Base-by-base conservation (phyloP, 768 basidiomycete species). In the Lactifluus piperatus region DNA sequence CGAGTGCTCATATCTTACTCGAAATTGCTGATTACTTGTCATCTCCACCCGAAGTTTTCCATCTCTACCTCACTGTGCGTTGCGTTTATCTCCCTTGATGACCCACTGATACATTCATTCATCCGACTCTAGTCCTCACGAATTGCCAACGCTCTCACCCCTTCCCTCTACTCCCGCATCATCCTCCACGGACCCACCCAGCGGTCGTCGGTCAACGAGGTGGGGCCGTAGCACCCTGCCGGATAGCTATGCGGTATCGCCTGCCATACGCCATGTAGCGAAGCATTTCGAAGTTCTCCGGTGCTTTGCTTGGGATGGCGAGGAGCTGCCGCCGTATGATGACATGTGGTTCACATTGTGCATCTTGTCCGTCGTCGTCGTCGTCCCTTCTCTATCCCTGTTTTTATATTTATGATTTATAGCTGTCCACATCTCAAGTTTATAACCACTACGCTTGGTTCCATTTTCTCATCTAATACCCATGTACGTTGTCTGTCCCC, bases 121-220 rank as follows among this genome's bases (percentile, higher is more conserved):
- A n/a, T n/a, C n/a, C n/a, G n/a, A n/a, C n/a, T n/a, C n/a, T 90
- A 88, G 87, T 86, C 76, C n/a, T 77, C 72, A 46, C 66, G 73
- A 53, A 72, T 84, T 50, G 83, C 81, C 64, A 63, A 71, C 0
- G 74, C 76, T 51, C 73, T 83, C 34, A 79, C 80, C 18, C 74
- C 85, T 0, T 72, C 79, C 0, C 77, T 91, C 20, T 91, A 91
- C 62, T 73, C 75, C 46, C 72, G 72, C 4, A 81, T 90, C 51
- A 71, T 74, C 26, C 74, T 90, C 46, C 73, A 75, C 57, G 78
- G 79, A 29, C 68, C 74, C 1, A 73, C 77, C 30, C 87, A 90
- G 76, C 88, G 84, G 85, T 32, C 8, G 30, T 10, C 30, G 30
- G 30, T 32, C 29, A 64, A n/a, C 29, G 16, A 43, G 54, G 6